A percentile compares a stretch with the other conserved stretches of the same genome.
Conservation (phyloP, 345 rosid species). For the Gossypium raimondii region DNA sequence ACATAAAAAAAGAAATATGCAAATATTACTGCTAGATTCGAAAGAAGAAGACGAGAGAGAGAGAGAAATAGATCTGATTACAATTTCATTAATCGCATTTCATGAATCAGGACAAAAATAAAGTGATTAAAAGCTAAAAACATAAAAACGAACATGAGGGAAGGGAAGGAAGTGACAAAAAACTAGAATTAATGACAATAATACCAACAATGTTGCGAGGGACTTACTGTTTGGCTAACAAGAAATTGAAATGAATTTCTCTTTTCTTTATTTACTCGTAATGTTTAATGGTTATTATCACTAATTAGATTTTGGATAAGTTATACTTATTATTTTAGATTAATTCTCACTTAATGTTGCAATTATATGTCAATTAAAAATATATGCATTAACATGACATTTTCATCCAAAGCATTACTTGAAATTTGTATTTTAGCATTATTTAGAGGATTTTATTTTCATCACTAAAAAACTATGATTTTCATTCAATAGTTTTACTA, state of each 20-base stretch:
- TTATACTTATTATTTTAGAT: too few relatives aligned
- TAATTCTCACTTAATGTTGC: too few relatives aligned
- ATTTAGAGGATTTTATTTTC: too few relatives aligned
- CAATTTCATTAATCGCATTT: conserved; percentile 11
- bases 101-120: background rate
- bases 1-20: background rate
- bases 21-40: conserved; percentile 3
- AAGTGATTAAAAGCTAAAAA: background rate
- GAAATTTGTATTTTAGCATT: too few relatives aligned
- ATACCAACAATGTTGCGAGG: conserved; percentile 13
- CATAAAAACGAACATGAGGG: background rate
- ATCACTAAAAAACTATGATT: too few relatives aligned
- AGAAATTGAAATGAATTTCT: conserved; percentile 30
- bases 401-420: too few relatives aligned
- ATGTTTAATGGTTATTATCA: too few relatives aligned
- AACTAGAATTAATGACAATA: background rate
- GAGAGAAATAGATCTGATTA: conserved; percentile 35
- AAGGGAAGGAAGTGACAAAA: conserved; percentile 3
- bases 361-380: too few relatives aligned
- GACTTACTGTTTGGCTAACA: conserved; percentile 66
- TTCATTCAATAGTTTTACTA: too few relatives aligned
- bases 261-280: background rate
- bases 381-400: too few relatives aligned
- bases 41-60: background rate
- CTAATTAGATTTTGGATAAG: too few relatives aligned